Evolutionary conservation across 2,329 filamentous ascomycete species (phyloP).

Genomic region (Endocalyx cinctus): DNA sequence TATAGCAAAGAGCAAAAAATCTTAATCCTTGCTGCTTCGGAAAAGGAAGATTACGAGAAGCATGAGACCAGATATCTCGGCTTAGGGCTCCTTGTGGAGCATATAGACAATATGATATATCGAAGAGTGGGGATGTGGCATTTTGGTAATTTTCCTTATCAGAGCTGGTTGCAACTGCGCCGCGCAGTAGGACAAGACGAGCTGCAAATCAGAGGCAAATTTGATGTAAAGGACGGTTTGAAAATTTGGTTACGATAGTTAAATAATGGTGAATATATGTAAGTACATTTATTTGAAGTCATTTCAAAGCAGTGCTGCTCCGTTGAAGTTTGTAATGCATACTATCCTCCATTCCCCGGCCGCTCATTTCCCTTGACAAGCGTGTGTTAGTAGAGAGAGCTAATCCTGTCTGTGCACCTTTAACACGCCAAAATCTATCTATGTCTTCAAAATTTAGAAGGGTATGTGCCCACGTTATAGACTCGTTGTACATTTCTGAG

Average conservation of each 20-base stretch:
- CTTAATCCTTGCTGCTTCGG: no score
- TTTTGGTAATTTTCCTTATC: no score
- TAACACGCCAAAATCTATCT: neutral
- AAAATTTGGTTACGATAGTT: slow-evolving; percentile 1
- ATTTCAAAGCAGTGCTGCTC: neutral
- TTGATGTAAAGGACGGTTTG: neutral
- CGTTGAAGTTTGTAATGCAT: neutral
- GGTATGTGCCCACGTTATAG: neutral
- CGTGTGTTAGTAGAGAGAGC: no score
- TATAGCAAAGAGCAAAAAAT: no score
- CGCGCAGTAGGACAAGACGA: neutral
- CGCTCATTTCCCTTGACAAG: neutral
- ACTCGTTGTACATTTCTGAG: neutral
- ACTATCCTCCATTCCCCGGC: neutral
- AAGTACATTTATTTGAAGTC: no score
- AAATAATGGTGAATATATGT: no score
- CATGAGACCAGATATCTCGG: no score
- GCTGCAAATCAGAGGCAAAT: neutral
- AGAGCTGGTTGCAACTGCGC: neutral
- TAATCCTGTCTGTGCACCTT: neutral
- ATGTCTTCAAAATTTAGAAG: neutral
- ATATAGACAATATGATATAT: no score
- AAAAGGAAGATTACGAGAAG: no score
- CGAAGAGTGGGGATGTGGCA: no score
- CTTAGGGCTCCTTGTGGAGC: no score